Conservation (phyloP, 768 basidiomycete genomes). For the Xerocomus brunneocitrinus region DNA sequence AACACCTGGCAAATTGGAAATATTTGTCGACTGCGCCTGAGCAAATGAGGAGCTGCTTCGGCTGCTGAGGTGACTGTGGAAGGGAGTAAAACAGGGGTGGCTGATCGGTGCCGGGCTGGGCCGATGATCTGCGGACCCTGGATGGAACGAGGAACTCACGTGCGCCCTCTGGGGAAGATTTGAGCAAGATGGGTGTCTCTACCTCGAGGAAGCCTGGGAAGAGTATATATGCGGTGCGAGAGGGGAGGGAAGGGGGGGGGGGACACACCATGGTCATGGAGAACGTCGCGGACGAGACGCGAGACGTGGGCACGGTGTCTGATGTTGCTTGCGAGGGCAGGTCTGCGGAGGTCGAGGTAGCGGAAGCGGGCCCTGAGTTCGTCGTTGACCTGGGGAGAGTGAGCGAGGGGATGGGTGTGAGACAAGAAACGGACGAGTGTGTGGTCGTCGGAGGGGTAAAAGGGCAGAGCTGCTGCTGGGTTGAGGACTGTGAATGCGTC, state of each 20-base stretch:
- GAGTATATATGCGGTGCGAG: constrained; percentile 5
- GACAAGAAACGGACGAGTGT: constrained; percentile 55
- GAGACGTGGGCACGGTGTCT: constrained; percentile 80
- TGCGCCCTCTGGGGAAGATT: constrained; percentile 92
- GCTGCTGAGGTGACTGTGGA: constrained; percentile 93
- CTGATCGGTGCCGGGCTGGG: constrained; percentile 17
- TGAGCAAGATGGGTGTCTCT: constrained; percentile 87
- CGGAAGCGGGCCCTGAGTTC: constrained; percentile 82
- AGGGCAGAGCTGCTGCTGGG: constrained; percentile 74
- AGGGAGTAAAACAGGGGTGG: constrained; percentile 74
- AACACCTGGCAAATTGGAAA: constrained; percentile 91
- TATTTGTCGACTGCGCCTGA: constrained; percentile 89
- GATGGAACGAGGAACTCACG: constrained; percentile 90
- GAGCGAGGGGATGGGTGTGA: not conserved
- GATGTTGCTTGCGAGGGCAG: constrained; percentile 70
- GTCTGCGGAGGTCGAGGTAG: constrained; percentile 82
- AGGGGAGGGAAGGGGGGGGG: constrained; percentile 17
- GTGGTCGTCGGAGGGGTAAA: constrained; percentile 72
- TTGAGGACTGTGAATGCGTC: constrained; percentile 71
- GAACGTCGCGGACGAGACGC: constrained; percentile 63
- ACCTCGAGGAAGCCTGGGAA: constrained; percentile 82
- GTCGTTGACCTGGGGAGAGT: constrained; percentile 63
- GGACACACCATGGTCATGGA: constrained; percentile 64
- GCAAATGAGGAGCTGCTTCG: constrained; percentile 88
- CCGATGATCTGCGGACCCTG: constrained; percentile 41